Conservation (phyloP, 2,329 filamentous ascomycete genomes). For the Neopestalotiopsis clavispora region DNA sequence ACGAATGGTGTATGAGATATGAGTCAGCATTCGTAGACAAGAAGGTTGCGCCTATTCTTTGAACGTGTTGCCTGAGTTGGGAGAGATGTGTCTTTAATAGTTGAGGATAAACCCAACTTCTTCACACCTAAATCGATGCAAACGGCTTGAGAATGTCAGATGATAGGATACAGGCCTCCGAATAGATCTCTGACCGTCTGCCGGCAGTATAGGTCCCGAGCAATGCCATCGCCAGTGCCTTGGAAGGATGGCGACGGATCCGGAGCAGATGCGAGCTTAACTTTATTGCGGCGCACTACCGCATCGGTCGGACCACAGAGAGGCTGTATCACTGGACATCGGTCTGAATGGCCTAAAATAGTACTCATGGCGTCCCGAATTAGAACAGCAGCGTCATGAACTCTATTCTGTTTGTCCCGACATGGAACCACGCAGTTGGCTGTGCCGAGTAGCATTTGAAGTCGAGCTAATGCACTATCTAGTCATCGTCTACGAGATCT, state of each 20-base stretch:
- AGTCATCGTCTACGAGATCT: constrained; percentile 39
- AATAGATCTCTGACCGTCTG: background rate
- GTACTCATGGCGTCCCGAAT: background rate
- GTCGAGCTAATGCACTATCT: too few relatives aligned
- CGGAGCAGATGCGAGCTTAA: background rate
- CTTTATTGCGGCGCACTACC: background rate
- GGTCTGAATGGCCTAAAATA: background rate
- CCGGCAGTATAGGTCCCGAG: background rate
- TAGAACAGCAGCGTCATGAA: background rate
- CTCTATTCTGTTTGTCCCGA: too few relatives aligned
- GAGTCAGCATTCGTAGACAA: too few relatives aligned
- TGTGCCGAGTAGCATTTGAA: too few relatives aligned
- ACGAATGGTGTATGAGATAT: background rate
- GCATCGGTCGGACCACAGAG: background rate
- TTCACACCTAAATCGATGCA: too few relatives aligned
- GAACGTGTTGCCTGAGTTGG: too few relatives aligned
- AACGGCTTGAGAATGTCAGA: background rate
- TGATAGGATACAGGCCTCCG: background rate
- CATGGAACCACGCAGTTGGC: too few relatives aligned
- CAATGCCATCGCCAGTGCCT: background rate
- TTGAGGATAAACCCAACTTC: too few relatives aligned
- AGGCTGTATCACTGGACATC: background rate
- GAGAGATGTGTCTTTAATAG: too few relatives aligned
- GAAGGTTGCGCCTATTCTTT: too few relatives aligned
- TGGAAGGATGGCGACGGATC: background rate